These are phyloP conservation scores for Trichoderma koningiopsis DNA, from an alignment of 2,329 filamentous ascomycete species.

Conservation along the genomic window DNA sequence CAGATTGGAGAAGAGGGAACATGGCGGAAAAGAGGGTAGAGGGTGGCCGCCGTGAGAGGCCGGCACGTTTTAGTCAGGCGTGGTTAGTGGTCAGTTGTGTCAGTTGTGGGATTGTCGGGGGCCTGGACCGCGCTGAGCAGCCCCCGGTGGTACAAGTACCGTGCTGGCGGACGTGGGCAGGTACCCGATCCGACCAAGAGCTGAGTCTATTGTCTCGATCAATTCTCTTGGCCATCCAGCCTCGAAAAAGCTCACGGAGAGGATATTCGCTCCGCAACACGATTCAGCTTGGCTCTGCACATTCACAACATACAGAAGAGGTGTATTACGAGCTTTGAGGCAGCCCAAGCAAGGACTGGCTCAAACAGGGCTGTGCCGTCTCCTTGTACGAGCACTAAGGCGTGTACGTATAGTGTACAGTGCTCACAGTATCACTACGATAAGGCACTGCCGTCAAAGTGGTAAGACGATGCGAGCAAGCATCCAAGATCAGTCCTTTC, in stretches of 20 bases:
- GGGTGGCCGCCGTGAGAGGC: conserved; percentile 31
- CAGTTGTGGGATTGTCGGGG: conserved; percentile 20
- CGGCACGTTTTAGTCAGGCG: conserved; percentile 34
- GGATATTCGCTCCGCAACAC: neutral
- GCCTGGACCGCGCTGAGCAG: conserved; percentile 16
- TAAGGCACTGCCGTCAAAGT: neutral
- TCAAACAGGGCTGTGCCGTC: neutral
- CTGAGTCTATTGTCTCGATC: neutral
- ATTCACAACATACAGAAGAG: neutral
- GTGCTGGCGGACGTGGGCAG: neutral
- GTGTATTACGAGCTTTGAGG: neutral
- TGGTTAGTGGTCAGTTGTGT: conserved; percentile 3
- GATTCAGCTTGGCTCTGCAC: neutral
- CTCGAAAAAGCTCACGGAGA: neutral
- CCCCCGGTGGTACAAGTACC: neutral
- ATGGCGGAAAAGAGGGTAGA: conserved; percentile 25
- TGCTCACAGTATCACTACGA: neutral
- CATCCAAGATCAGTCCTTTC: neutral
- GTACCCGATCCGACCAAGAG: neutral
- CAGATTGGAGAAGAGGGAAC: conserved; percentile 27
- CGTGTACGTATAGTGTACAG: neutral
- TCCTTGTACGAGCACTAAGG: neutral
- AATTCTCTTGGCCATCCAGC: neutral
- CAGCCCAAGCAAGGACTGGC: neutral
- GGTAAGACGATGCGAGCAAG: neutral